A percentile compares a stretch with the other conserved stretches of the same genome.
Conservation (phyloP, 1,139 yeast species). For the Diutina siamensis region DNA sequence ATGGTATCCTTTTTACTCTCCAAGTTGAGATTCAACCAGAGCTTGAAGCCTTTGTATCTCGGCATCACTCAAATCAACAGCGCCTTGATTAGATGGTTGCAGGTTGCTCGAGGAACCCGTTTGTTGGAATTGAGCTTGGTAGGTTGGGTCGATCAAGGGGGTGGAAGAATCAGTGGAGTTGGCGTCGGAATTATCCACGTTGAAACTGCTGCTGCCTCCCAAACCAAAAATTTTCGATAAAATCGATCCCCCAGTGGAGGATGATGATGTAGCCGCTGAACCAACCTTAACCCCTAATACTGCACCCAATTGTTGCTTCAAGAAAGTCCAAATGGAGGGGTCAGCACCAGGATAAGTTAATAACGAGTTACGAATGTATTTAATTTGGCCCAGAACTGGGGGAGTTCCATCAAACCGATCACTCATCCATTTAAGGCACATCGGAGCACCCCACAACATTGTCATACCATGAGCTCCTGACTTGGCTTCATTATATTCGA, state of each 20-base stretch:
- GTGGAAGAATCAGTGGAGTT: no score
- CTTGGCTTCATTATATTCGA: constrained; percentile 14
- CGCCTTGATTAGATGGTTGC: no score
- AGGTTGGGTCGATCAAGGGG: no score
- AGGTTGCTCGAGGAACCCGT: not conserved
- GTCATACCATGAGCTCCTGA: constrained; percentile 16
- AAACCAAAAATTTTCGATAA: no score
- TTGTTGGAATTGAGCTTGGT: not conserved
- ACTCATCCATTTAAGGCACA: constrained; percentile 9
- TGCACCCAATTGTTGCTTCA: not conserved
- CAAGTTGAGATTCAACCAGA: not conserved
- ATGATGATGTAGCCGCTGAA: no score
- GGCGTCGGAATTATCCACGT: no score
- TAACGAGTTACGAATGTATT: not conserved
- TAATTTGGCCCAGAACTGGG: constrained; percentile 15
- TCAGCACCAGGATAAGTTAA: not conserved
- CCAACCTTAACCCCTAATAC: not conserved
- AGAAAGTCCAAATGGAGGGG: not conserved
- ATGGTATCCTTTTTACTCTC: not conserved
- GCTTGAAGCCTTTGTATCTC: not conserved
- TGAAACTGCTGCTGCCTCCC: no score
- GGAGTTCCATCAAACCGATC: constrained; percentile 10
- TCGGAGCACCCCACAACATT: constrained; percentile 7
- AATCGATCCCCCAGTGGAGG: no score
- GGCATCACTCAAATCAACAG: no score